Percentiles rank a stretch among this genome's conserved stretches.
Conservation (phyloP, 1,139 yeast species). For the Yamadazyma mexicana region DNA sequence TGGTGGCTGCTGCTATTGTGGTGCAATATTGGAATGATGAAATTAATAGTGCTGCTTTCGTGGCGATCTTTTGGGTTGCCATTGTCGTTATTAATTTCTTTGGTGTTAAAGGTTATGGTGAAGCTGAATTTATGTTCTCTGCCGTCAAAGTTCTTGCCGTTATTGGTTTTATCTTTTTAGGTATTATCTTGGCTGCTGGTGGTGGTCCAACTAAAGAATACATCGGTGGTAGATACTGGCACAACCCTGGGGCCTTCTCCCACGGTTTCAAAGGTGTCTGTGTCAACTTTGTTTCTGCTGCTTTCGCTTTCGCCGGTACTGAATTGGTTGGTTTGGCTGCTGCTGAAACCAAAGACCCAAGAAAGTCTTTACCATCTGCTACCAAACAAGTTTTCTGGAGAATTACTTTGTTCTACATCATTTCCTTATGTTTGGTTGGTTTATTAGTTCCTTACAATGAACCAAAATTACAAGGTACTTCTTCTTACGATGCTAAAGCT, state of each 20-base stretch:
- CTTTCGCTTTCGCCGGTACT: constrained; percentile 50
- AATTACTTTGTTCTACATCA: constrained; percentile 43
- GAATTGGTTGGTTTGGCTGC: constrained; percentile 49
- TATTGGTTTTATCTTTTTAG: constrained; percentile 67
- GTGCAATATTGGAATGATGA: constrained; percentile 62
- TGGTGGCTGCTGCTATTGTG: constrained; percentile 75
- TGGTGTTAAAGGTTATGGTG: constrained; percentile 70
- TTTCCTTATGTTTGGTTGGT: constrained; percentile 44
- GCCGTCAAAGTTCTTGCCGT: constrained; percentile 63
- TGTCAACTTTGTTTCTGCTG: constrained; percentile 46
- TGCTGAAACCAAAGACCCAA: constrained; percentile 42
- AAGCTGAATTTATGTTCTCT: constrained; percentile 66
- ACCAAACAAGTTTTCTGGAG: constrained; percentile 51
- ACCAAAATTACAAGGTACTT: constrained; percentile 29
- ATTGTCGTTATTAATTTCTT: constrained; percentile 59
- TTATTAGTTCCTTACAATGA: constrained; percentile 44
- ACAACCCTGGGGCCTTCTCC: constrained; percentile 64
- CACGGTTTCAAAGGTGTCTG: constrained; percentile 60
- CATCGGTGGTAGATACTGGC: constrained; percentile 62
- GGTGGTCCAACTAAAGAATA: constrained; percentile 52
- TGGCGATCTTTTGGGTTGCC: constrained; percentile 59
- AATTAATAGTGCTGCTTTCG: constrained; percentile 67
- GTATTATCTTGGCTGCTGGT: constrained; percentile 69
- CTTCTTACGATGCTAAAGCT: constrained; percentile 44
- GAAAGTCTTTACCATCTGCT: constrained; percentile 43